Base-by-base conservation (phyloP, 768 basidiomycete genomes). In the Collybia mongolica region DNA sequence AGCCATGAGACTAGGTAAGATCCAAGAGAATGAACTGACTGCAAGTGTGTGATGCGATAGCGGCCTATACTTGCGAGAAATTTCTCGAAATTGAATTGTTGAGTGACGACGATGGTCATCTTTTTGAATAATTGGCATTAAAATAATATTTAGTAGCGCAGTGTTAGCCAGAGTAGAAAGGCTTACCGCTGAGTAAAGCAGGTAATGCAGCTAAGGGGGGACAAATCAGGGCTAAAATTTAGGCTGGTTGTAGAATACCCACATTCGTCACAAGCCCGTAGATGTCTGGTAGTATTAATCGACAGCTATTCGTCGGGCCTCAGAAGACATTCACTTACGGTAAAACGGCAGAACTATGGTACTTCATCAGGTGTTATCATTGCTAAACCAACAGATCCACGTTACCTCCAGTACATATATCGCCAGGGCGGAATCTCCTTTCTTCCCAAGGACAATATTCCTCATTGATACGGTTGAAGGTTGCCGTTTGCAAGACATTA, bases 221-320 rank as follows among this genome's bases (percentile, higher is more conserved):
- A 42, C 39, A 39, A 35, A 3, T 26, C 24, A 26, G 7, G 24
- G 14, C 6, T 39, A 48, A 36, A 44, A 26, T 32, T n/a, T 39
- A 15, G 1, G 26, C 58, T 35, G 9, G n/a, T 29, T 22, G n/a
- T 23, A 39, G 28, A 5, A 39, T 17, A 62, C 74, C 53, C 45
- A 83, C 78, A 62, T 78, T 81, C 49, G 83, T 75, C 17, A 84
- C 75, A 18, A 87, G 62, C 11, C 86, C 85, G 61, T 86, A 88
- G 6, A 86, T 85, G 57, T 88, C 85, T 75, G 39, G 19, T 19
- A 28, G 17, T 15, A 9, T 17, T 40, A 22, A 18, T 32, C 39
- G 22, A 2, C 19, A 36, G 40, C 7, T 26, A 26, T 3, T 26
- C 24, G 24, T 4, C 4, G 35, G 19, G 32, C 39, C 9, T 6